Conservation (phyloP, 805 yeast genomes). For the Vanderwaltozyma verrucispora region DNA sequence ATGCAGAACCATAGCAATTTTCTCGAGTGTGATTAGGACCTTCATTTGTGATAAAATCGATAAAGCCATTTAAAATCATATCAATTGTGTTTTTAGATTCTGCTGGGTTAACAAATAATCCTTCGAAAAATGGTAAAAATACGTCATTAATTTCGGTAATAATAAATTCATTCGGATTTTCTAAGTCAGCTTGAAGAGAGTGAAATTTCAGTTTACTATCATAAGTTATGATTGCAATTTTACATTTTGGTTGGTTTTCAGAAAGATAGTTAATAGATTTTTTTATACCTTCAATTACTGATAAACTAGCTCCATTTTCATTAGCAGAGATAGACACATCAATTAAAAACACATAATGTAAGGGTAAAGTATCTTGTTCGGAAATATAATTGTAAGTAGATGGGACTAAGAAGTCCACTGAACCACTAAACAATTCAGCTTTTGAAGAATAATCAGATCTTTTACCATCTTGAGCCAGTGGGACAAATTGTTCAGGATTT, state of each 20-base stretch:
- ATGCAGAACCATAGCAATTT: conserved; percentile 71
- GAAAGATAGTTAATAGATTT: conserved; percentile 34
- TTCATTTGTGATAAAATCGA: conserved; percentile 29
- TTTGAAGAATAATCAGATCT: conserved; percentile 43
- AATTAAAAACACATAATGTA: conserved; percentile 63
- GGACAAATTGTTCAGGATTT: conserved; percentile 56
- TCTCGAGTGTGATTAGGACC: conserved; percentile 31
- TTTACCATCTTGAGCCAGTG: conserved; percentile 49
- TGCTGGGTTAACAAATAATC: conserved; percentile 70
- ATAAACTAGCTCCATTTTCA: conserved; percentile 41
- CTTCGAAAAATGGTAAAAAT: conserved; percentile 69
- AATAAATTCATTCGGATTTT: conserved; percentile 47
- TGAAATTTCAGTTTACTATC: conserved; percentile 66
- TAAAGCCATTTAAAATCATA: conserved; percentile 45
- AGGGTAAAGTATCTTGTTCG: conserved; percentile 33
- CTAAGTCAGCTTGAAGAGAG: conserved; percentile 48
- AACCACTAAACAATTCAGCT: conserved; percentile 65
- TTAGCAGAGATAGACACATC: conserved; percentile 57
- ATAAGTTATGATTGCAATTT: conserved; percentile 64
- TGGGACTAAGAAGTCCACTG: conserved; percentile 79
- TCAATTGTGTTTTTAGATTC: conserved; percentile 57
- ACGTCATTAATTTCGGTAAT: conserved; percentile 49
- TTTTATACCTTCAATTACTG: conserved; percentile 63
- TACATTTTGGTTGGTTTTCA: conserved; percentile 32
- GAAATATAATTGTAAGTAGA: conserved; percentile 49